Base-by-base conservation (phyloP, 768 basidiomycete species). In the Galerina marginata region DNA sequence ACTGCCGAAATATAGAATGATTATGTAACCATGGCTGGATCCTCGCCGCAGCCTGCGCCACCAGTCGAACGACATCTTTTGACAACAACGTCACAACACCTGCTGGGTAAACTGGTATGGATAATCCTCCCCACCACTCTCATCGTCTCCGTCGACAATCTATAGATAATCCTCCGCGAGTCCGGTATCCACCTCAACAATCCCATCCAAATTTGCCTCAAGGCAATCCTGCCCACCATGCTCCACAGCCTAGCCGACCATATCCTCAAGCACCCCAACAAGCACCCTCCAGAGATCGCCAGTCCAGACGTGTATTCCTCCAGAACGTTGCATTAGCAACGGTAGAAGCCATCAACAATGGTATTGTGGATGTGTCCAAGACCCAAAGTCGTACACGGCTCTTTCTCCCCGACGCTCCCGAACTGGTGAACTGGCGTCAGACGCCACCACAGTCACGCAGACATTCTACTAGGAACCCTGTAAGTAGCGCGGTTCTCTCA, bases 341-440 rank as follows among this genome's bases (percentile, higher is more conserved):
- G 6, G 58, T 69, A 7, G 58, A 56, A 6, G 68, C 68, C 16
- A 69, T 69, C 48, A 63, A 69, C 43, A 63, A 63, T 36, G 63
- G 62, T 10, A 51, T 60, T 20, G 56, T 67, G 7, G 65, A 67
- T 39, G 59, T 66, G 16, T 43, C 52, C 26, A 66, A 69, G 33
- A 73, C 76, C 2, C 69, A 70, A 54, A 75, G 75, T 43, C 74
- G 80, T 51, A 89, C 88, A 0, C 69, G 70, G n/a, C 87, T 82
- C 62, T 89, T 84, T 63, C 67, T 80, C 0, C 80, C 83, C 3
- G 80, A 86, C 46, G 77, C 75, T 82, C 1, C 79, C 79, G 9
- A 66, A 71, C 50, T 89, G 82, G 85, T 55, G 54, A 42, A 67
- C 48, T 54, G 56, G 63, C 52, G 25, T 11, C 58, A 63, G 52